Evolutionary conservation across 2,329 filamentous ascomycete species (phyloP), one percentile per base, ranked within the genome.

Genomic region (Fragosphaeria purpurea): DNA sequence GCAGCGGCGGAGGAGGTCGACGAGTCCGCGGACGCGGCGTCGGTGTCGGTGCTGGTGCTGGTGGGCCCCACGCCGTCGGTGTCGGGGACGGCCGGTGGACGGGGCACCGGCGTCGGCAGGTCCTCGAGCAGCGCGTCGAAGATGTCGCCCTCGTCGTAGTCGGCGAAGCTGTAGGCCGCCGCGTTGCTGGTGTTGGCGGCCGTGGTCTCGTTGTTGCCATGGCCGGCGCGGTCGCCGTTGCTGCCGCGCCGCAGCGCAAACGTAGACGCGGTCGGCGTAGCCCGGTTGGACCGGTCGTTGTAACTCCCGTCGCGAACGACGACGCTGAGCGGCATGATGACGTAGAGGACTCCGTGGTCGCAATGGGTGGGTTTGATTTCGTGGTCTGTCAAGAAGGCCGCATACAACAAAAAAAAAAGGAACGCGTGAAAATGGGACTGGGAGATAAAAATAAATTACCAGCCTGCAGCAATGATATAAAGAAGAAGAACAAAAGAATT

Each of bases 121-220:
- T 40, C 50, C 30, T 47, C 47, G 1, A 52, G 43, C 44, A 52
- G 47, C 31, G 46, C 47, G 32, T 52, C 50, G 11, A 52, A 44
- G n/a, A 52, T 52, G 33, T 52, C 50, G 35, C 50, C 50, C 35
- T 50, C 47, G 37, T 52, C 50, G 34, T 47, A 52, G 44, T 44
- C 44, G 11, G 34, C 13, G 13, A 49, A 49, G 35, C 22, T 33
- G n/a, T 40, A 39, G 3, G 8, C 13, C 22, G 12, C 39, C 40
- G 12, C 40, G 35, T 32, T 22, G 30, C 30, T n/a, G 32, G 37
- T 11, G 7, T 34, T 35, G 35, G 39, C 11, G 9, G 39, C 31
- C 22, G 22, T 22, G 22, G 12, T 41, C 40, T 13, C 40, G 35
- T 32, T 22, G 30, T 37, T 13, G 32, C 30, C 6, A 5, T 34